Conservation (phyloP, 2,329 filamentous ascomycete genomes). For the Parastagonospora nodorum region DNA sequence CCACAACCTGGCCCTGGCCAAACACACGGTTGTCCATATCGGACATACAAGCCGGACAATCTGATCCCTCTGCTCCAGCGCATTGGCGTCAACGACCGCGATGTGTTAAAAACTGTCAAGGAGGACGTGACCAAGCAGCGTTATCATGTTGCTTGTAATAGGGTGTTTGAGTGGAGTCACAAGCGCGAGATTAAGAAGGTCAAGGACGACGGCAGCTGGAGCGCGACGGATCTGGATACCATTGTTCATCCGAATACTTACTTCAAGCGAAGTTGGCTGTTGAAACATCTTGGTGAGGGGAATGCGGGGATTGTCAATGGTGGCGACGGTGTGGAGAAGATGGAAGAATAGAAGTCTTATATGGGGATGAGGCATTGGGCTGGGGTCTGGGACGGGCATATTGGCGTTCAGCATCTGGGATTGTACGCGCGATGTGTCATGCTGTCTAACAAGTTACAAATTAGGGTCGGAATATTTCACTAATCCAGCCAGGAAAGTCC, state of each 20-base stretch:
- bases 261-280: slow-evolving; percentile 89
- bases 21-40: slow-evolving; percentile 93
- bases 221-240: slow-evolving; percentile 79
- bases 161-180: slow-evolving; percentile 89
- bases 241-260: slow-evolving; percentile 98
- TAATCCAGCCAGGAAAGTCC: no score
- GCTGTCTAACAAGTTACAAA: no score
- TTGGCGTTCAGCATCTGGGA: no score
- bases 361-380: not conserved
- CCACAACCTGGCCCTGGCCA: slow-evolving; percentile 85
- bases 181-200: slow-evolving; percentile 62
- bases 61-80: slow-evolving; percentile 75
- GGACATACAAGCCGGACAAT: slow-evolving; percentile 90
- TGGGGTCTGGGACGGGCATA: no score
- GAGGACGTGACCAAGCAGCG: slow-evolving; percentile 89
- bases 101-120: slow-evolving; percentile 77
- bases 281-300: slow-evolving; percentile 73
- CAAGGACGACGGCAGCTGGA: slow-evolving; percentile 55
- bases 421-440: no score
- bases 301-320: slow-evolving; percentile 39
- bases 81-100: slow-evolving; percentile 78
- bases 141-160: slow-evolving; percentile 94
- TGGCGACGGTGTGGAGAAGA: slow-evolving; percentile 30
- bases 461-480: no score
- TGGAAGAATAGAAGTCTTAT: slow-evolving; percentile 36